Evolutionary conservation across 805 yeast genomes (phyloP), one percentile per base, ranked within the genome.

Genomic region (Kockiozyma suomiensis): DNA sequence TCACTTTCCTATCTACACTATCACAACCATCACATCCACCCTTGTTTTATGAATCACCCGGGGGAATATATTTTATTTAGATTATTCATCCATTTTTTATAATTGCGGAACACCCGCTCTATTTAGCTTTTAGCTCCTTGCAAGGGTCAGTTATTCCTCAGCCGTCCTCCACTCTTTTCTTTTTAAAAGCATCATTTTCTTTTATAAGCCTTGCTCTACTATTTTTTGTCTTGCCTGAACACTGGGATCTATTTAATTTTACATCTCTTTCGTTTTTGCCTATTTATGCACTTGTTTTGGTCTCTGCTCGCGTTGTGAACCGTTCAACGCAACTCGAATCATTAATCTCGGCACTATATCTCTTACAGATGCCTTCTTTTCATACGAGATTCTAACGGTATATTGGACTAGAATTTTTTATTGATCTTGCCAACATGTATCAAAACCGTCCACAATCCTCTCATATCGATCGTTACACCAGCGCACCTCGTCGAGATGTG

Each of bases 381-480:
- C 7, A 38, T 4, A 38, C 21, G 19, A 17, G 42, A 17, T n/a
- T 38, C 42, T 38, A 38, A 38, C 42, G 21, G 4, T 38, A 26
- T 25, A 2, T 25, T 45, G 5, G 15, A 13, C 28, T 26, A 45
- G 49, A 21, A 38, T 7, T 25, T 26, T 2, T 42, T 21, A 15
- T n/a, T 19, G 15, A 42, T 13, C 13, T 13, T 45, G 19, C 50
- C 6, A 40, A 15, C 4, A 49, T 49, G 53, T 49, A 49, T 23
- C 53, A 49, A 5, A 37, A 21, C 17, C 53, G 53, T 3, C 15
- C 53, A 3, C 30, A 4, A 23, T 21, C 40, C 5, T 38, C 58
- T 25, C 52, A 38, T 10, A 41, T 47, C 47, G 58, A 54, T 33
- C 58, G 58, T 30, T 54, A 54, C 47, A 8, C 51, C 23, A n/a